Base-by-base conservation (phyloP, 2,329 filamentous ascomycete genomes). In the Pseudogymnoascus sp. region DNA sequence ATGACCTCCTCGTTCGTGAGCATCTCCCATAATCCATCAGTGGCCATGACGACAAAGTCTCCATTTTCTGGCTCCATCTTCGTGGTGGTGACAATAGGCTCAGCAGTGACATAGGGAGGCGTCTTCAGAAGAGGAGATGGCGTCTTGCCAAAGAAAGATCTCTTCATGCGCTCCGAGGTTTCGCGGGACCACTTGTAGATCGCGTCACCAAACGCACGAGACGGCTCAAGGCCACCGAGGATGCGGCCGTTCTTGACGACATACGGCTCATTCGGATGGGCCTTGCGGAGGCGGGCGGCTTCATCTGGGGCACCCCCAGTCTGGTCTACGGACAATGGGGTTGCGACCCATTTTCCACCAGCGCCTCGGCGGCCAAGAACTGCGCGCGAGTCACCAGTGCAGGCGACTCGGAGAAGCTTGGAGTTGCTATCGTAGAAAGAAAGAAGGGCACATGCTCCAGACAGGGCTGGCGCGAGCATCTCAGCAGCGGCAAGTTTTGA, bases 21-120 rank as follows among this genome's bases (percentile, higher is more conserved):
- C 94, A 97, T 97, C 77, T 99, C 94, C 94, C 94, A 99, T 0
- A 99, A 81, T 3, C 94, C 94, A 72, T 99, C 94, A 0, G 94
- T 97, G 21, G 94, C 94, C 81, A 99, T 87, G 65, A 99, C 93
- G 11, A 99, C 81, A 70, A 99, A 99, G 73, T 99, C 94, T 52
- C 93, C 92, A 66, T 90, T 90, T 61, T 91, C 85, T 1, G 94
- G 94, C 69, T 93, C 82, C 61, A 99, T 88, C 74, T 94, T 89
- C 52, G 93, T 97, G 1, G 92, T 96, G 0, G 93, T 97, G 61
- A 99, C 85, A 21, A 97, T 83, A 2, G 94, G 94, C 76, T 99
- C 95, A 1, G 94, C 94, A 3, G 94, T 99, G 41, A 99, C 94
- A 71, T 99, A 99, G 0, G 94, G 94, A 7, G 94, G 94, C 0